Evolutionary conservation across 306 rosid species (phyloP).

Genomic region (Pachyrhizus erosus): DNA sequence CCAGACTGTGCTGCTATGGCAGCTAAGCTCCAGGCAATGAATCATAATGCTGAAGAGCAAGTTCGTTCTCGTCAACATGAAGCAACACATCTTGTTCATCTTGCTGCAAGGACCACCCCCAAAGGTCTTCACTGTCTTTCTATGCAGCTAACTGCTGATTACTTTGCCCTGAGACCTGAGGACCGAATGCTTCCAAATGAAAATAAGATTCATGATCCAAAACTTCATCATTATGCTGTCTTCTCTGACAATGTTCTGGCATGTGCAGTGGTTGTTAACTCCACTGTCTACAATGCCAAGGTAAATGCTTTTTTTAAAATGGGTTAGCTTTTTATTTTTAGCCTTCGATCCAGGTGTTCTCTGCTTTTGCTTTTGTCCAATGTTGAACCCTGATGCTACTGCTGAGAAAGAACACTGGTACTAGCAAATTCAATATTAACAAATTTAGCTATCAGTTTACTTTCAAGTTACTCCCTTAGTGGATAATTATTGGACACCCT

Average conservation of each 20-base stretch:
- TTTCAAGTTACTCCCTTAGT: background rate
- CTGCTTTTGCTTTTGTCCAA: conserved; percentile 26
- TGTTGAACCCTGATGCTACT: conserved; percentile 3
- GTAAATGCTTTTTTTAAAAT: conserved; percentile 49
- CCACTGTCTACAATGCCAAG: conserved; percentile 79
- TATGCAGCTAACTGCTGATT: conserved; percentile 83
- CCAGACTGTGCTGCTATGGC: conserved; percentile 86
- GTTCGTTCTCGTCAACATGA: conserved; percentile 63
- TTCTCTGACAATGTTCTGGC: conserved; percentile 98
- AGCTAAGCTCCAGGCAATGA: conserved; percentile 85
- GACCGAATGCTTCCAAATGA: conserved; percentile 68
- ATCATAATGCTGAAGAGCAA: conserved; percentile 76
- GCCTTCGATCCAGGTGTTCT: background rate
- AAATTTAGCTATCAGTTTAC: conserved; percentile 22
- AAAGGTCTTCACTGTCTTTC: conserved; percentile 97
- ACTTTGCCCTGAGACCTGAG: conserved; percentile 69
- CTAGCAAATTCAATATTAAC: conserved; percentile 2
- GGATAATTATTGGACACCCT: conserved; percentile 35
- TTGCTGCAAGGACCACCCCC: conserved; percentile 84
- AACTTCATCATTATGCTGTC: conserved; percentile 84
- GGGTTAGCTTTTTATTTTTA: background rate
- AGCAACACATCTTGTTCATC: conserved; percentile 68
- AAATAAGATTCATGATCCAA: conserved; percentile 66
- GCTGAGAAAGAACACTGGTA: conserved; percentile 15
- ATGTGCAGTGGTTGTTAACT: conserved; percentile 90